Base-by-base conservation (phyloP, 352 stramenopile species). In the Globisporangium alternatum region DNA sequence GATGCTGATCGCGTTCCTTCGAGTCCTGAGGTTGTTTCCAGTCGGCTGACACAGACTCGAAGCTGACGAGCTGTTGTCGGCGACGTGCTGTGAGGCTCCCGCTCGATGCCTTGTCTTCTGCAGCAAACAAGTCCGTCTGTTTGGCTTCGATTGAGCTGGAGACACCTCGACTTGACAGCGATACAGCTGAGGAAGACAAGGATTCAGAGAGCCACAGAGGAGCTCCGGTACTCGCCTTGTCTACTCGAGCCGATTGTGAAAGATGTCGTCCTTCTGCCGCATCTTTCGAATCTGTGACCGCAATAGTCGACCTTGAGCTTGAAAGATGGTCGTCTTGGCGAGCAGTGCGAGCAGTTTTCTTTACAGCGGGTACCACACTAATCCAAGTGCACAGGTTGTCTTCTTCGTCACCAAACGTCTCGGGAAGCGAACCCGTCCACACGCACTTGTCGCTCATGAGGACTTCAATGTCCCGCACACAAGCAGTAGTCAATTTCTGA, bases 301-400 rank as follows among this genome's bases (percentile, higher is more conserved):
- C 51, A 9, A 28, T 9, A 28, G 17, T 41, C 21, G 28, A 58
- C 10, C 39, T 53, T 60, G 5, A 56, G 6, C 25, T 62, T 49
- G 49, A 13, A 3, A 48, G 21, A 2, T 13, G 33, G n/a, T 62
- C 62, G 0, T 72, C 48, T 5, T 48, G 51, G n/a, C 65, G 62
- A 57, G 58, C 44, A 19, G 69, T 81, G 1, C 72, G 66, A 43
- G 67, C 17, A 9, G 72, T 70, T 48, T 88, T 89, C 54, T 78
- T 81, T 2, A 55, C 39, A 7, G 30, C 47, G 19, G 67, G 45
- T 5, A 69, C 64, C 12, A 92, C 72, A 47, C 77, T 81, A 54
- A 94, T 84, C 86, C 83, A 94, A 2, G 71, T 80, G 39, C 86
- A 94, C 1, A 70, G 55, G 47, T 77, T 89, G 31, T 89, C 86